Conservation (phyloP, 1,284 basidiomycete genomes). For the Singerocomus rubriflavus region DNA sequence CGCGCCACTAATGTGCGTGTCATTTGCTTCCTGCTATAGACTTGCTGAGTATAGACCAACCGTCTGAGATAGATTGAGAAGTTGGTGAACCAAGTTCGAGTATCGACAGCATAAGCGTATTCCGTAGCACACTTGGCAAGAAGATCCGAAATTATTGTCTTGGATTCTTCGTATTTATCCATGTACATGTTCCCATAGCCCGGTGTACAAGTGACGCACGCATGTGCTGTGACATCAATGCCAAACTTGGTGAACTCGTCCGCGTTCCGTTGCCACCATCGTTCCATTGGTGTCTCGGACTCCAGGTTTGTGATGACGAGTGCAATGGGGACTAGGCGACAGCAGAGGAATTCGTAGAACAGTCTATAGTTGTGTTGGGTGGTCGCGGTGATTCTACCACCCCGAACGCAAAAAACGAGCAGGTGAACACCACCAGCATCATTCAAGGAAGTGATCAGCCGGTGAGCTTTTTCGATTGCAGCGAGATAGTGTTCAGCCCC, state of each 20-base stretch:
- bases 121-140: conserved; percentile 20
- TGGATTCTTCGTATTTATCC: conserved; percentile 32
- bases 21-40: conserved; percentile 27
- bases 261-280: conserved; percentile 29
- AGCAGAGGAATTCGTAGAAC: conserved; percentile 31
- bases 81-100: conserved; percentile 25
- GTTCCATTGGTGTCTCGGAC: conserved; percentile 30
- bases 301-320: conserved; percentile 31
- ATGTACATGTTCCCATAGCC: conserved; percentile 29
- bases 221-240: conserved; percentile 24
- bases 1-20: conserved; percentile 22
- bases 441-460: conserved; percentile 22
- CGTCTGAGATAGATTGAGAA: conserved; percentile 26
- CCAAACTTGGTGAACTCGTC: conserved; percentile 26
- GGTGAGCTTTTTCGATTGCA: conserved; percentile 31
- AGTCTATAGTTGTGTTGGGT: conserved; percentile 33
- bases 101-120: conserved; percentile 25
- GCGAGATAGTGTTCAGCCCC: conserved; percentile 28
- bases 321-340: conserved; percentile 29
- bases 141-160: conserved; percentile 24
- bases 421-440: conserved; percentile 28
- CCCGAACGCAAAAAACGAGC: conserved; percentile 33
- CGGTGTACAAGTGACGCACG: conserved; percentile 28
- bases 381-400: conserved; percentile 31
- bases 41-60: conserved; percentile 22